Conservation (phyloP, 2,329 filamentous ascomycete genomes). For the Chrysoporthe cubensis region DNA sequence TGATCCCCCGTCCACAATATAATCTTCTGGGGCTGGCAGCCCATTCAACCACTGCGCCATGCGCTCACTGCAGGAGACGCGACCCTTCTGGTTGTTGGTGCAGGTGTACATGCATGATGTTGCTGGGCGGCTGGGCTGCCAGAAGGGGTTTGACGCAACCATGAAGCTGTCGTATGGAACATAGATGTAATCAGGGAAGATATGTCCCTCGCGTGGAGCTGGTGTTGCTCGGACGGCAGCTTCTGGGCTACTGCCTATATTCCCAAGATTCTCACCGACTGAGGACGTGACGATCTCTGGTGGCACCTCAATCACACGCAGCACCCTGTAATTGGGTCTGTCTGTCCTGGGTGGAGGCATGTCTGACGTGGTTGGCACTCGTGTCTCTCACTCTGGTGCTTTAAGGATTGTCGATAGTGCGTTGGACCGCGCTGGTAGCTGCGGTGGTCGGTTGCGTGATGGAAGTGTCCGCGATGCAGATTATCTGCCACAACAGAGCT, state of each 20-base stretch:
- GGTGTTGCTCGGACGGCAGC: background rate
- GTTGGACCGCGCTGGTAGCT: background rate
- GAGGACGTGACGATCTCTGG: constrained; percentile 1
- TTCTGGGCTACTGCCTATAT: background rate
- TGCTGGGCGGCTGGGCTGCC: constrained; percentile 11
- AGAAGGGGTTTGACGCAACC: constrained; percentile 13
- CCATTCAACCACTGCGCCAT: constrained; percentile 17
- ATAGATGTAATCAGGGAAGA: constrained; percentile 22
- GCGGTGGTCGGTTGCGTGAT: background rate
- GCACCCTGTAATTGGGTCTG: background rate
- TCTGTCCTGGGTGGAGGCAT: constrained; percentile 3
- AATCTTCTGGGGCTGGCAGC: constrained; percentile 7
- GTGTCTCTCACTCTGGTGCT: background rate
- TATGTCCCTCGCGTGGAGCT: background rate
- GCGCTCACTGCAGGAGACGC: constrained; percentile 8
- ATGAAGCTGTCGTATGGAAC: constrained; percentile 11
- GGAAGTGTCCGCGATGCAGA: background rate
- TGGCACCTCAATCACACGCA: constrained; percentile 1
- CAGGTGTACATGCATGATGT: constrained; percentile 16
- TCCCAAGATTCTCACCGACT: background rate
- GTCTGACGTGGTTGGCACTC: background rate
- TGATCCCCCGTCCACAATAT: background rate
- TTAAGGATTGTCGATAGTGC: background rate
- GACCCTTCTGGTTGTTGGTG: constrained; percentile 1
- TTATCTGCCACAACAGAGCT: background rate